Percentiles rank a stretch among this genome's conserved stretches.
Conservation (phyloP, 2,329 filamentous ascomycete genomes). For the Plectosphaerella sp. region DNA sequence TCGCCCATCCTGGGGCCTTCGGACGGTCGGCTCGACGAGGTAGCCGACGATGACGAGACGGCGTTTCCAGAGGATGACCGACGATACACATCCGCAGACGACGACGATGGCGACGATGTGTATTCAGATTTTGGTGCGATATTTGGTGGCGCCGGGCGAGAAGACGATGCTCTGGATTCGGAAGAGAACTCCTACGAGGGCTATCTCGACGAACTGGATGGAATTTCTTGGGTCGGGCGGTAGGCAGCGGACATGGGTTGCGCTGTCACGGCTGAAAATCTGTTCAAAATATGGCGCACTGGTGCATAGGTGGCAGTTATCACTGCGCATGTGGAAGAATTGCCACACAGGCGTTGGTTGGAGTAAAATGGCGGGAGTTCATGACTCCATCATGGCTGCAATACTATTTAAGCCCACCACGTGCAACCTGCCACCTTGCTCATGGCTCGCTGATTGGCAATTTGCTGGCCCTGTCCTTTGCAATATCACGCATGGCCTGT, state of each 20-base stretch:
- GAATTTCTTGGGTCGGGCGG: conserved; percentile 40
- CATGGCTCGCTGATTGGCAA: conserved; percentile 22
- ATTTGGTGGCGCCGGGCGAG: conserved; percentile 29
- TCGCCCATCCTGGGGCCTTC: conserved; percentile 23
- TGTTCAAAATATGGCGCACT: no score
- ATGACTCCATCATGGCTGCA: no score
- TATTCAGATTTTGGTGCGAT: conserved; percentile 52
- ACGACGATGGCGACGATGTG: conserved; percentile 43
- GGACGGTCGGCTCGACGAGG: conserved; percentile 19
- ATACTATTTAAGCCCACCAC: no score
- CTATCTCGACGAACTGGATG: conserved; percentile 52
- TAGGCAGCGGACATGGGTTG: not conserved
- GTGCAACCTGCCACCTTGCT: not conserved
- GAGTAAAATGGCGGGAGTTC: no score
- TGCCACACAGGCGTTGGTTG: not conserved
- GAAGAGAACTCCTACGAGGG: conserved; percentile 40
- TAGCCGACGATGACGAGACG: conserved; percentile 39
- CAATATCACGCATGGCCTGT: conserved; percentile 90
- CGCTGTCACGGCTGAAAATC: no score
- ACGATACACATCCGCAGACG: conserved; percentile 32
- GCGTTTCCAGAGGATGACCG: conserved; percentile 46
- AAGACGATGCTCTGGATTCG: conserved; percentile 4
- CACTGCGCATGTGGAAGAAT: not conserved
- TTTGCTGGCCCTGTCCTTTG: conserved; percentile 71
- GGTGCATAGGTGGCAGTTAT: no score